Percentiles rank a stretch among this genome's conserved stretches.
Conservation (phyloP, 2,329 filamentous ascomycete genomes). For the Pleoardoris graminearum region DNA sequence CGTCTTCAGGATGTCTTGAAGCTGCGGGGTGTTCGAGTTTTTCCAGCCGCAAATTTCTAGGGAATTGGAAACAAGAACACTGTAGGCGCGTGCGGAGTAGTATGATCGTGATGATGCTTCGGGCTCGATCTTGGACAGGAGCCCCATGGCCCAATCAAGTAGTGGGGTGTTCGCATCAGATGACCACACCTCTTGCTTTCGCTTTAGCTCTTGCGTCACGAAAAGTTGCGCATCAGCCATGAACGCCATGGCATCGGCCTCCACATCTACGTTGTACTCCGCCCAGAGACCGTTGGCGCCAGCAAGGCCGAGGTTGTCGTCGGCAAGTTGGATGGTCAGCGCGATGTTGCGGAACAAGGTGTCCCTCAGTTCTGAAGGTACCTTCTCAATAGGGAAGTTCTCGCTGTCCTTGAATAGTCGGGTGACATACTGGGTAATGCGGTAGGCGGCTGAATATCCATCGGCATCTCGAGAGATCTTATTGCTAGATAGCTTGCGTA, state of each 20-base stretch:
- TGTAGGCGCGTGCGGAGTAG: conserved; percentile 48
- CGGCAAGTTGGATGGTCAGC: conserved; percentile 59
- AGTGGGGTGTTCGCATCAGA: conserved; percentile 24
- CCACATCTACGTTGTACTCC: conserved; percentile 52
- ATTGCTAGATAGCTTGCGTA: conserved; percentile 18
- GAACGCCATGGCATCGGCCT: conserved; percentile 57
- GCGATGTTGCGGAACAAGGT: conserved; percentile 55
- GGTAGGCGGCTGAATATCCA: conserved; percentile 71
- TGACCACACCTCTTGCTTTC: conserved; percentile 18
- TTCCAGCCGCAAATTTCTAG: conserved; percentile 50
- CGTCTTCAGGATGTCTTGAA: conserved; percentile 44
- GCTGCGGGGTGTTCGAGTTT: conserved; percentile 34
- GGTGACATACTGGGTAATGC: conserved; percentile 73
- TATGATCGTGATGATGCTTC: conserved; percentile 41
- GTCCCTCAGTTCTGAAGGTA: conserved; percentile 24
- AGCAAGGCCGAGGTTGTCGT: conserved; percentile 63
- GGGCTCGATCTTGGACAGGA: conserved; percentile 27
- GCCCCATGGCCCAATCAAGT: conserved; percentile 27
- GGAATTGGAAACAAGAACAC: conserved; percentile 42
- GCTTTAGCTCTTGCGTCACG: conserved; percentile 49
- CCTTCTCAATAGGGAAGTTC: conserved; percentile 39
- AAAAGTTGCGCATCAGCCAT: conserved; percentile 56
- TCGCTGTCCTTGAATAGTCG: conserved; percentile 57
- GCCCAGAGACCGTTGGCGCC: conserved; percentile 59
- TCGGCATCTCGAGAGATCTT: conserved; percentile 63